phyloP scores from a whole-genome alignment of 2,329 filamentous ascomycete species.

The Cladophialophora chaetospira region DNA sequence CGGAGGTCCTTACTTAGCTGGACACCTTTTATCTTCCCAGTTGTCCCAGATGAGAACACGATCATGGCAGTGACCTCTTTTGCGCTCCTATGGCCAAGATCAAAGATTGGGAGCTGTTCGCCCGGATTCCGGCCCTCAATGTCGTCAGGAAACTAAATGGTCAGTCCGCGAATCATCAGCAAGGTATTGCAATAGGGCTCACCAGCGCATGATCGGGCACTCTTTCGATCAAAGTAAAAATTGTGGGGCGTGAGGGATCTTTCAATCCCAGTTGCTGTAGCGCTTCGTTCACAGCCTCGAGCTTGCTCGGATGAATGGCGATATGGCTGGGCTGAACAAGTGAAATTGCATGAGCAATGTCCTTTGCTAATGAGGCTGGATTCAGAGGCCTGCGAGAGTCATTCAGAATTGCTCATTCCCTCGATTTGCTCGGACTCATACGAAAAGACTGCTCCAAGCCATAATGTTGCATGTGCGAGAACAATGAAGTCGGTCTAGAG shows the following conservation, averaged over 20 bases:
- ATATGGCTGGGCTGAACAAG: constrained; percentile 33
- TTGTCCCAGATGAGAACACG: constrained; percentile 39
- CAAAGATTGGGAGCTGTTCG: constrained; percentile 30
- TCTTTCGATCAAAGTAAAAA: constrained; percentile 21
- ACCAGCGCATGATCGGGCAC: constrained; percentile 9
- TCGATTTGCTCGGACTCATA: neutral
- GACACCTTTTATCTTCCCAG: constrained; percentile 39
- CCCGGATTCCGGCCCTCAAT: neutral
- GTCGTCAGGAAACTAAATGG: constrained; percentile 12
- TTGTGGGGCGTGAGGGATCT: neutral
- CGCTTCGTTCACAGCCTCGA: constrained; percentile 28
- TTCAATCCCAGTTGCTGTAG: constrained; percentile 17
- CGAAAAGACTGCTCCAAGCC: constrained; percentile 35
- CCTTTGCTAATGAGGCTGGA: constrained; percentile 30
- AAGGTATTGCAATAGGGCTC: neutral
- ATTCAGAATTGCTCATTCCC: constrained; percentile 5
- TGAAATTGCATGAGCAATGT: constrained; percentile 33
- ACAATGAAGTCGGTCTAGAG: constrained; percentile 33
- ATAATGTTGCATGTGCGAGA: constrained; percentile 36
- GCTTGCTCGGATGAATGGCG: constrained; percentile 30
- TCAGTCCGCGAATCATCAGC: neutral
- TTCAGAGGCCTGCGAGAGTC: constrained; percentile 26
- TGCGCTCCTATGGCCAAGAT: constrained; percentile 29
- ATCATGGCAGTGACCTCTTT: constrained; percentile 28
- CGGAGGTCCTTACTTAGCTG: too few relatives aligned